phyloP scores from a whole-genome alignment of 2,329 filamentous ascomycete species.

The Epichloe glyceriae region DNA sequence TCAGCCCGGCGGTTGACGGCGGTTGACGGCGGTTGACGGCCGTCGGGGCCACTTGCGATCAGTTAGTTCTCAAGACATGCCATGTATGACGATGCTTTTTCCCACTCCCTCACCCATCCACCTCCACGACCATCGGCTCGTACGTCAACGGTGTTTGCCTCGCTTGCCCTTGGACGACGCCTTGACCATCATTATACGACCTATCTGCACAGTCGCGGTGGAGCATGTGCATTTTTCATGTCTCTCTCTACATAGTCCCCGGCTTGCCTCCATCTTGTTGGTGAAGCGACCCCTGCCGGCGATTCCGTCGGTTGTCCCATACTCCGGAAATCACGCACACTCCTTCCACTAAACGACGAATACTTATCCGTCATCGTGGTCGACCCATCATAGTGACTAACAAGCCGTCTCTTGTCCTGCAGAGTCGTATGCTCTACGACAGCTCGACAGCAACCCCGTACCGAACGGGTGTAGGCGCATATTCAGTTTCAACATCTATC shows the following conservation, averaged over 20 bases:
- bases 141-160: slow-evolving; percentile 2
- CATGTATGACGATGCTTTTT: slow-evolving; percentile 4
- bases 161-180: neutral
- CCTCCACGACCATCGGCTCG: neutral
- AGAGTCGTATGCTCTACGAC: too few species aligned
- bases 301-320: neutral
- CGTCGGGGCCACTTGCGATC: neutral
- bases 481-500: neutral
- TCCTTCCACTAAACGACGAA: neutral
- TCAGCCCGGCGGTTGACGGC: neutral
- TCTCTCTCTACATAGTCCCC: neutral
- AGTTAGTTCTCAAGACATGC: neutral
- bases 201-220: neutral
- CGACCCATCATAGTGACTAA: neutral
- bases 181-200: neutral
- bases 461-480: too few species aligned
- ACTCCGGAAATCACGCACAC: neutral
- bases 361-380: neutral
- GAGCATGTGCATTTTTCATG: neutral
- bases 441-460: too few species aligned
- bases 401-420: too few species aligned
- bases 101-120: neutral
- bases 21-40: neutral
- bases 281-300: neutral
- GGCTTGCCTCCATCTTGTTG: neutral